These are phyloP conservation scores for Annulohypoxylon maeteangense DNA, from an alignment of 495 filamentous ascomycete genomes.

Conservation along the genomic window DNA sequence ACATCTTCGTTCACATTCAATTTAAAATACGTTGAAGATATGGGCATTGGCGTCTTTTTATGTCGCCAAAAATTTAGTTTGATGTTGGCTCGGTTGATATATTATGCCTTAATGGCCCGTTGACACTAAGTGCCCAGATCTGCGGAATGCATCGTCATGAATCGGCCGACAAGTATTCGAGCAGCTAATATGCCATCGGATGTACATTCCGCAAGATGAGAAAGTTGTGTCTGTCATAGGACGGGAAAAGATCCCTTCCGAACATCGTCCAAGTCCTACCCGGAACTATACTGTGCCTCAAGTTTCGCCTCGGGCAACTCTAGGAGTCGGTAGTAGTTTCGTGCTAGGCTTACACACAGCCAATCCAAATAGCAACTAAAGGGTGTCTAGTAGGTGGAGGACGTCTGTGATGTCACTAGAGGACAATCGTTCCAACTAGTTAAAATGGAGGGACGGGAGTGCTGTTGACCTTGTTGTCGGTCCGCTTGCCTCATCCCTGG, in stretches of 20 bases:
- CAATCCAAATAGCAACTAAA: background rate
- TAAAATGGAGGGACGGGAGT: background rate
- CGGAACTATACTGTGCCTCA: background rate
- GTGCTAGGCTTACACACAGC: background rate
- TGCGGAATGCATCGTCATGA: background rate
- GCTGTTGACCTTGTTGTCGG: background rate
- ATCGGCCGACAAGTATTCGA: background rate
- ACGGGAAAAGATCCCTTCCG: background rate
- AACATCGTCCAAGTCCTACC: background rate
- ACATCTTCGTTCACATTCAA: background rate
- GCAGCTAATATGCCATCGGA: background rate
- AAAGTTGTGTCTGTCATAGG: background rate
- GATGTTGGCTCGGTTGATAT: background rate
- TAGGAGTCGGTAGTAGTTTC: background rate
- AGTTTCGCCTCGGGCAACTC: background rate
- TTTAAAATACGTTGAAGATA: background rate
- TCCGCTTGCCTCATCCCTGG: background rate
- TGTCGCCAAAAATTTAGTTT: background rate
- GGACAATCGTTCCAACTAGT: background rate
- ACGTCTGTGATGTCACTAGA: too few relatives aligned
- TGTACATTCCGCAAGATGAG: background rate
- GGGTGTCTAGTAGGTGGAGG: background rate
- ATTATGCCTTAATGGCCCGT: background rate
- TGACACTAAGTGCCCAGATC: background rate
- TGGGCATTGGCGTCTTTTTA: background rate